A percentile compares a stretch with the other conserved stretches of the same genome.
phyloP scores from a whole-genome alignment of 2,329 filamentous ascomycete genomes.

The Leptographium procerum region DNA sequence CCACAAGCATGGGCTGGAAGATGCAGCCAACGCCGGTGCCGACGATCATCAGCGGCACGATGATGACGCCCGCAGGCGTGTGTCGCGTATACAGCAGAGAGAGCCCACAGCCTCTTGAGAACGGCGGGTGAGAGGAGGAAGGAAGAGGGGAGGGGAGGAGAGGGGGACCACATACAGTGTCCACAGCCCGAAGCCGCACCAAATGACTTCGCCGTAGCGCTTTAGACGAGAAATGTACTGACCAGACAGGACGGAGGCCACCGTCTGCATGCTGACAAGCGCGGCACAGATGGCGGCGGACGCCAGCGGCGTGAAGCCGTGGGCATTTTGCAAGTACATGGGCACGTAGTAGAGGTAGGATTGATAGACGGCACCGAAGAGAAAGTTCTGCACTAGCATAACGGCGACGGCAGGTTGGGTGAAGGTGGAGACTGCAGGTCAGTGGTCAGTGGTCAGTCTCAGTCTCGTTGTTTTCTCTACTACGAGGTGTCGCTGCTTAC shows the following conservation, averaged over 20 bases:
- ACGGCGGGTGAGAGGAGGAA: neutral
- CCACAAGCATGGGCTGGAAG: constrained; percentile 26
- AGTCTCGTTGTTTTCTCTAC: too few relatives aligned
- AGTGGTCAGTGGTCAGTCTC: neutral
- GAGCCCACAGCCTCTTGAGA: constrained; percentile 21
- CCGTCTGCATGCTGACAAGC: constrained; percentile 18
- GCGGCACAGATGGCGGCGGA: constrained; percentile 20
- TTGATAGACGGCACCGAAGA: constrained; percentile 10
- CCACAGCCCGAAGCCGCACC: constrained; percentile 23
- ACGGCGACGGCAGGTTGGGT: constrained; percentile 2
- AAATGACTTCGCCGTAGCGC: constrained; percentile 19
- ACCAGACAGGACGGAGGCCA: constrained; percentile 19
- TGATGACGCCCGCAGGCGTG: constrained; percentile 18
- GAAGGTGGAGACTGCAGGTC: constrained; percentile 8
- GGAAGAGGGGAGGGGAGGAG: neutral
- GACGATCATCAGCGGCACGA: constrained; percentile 20
- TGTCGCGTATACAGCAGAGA: constrained; percentile 16
- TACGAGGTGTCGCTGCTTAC: too few relatives aligned
- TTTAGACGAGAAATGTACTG: constrained; percentile 19
- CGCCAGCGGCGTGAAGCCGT: constrained; percentile 15
- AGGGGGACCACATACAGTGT: constrained; percentile 13
- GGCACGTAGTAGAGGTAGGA: constrained; percentile 12
- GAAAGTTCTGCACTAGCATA: constrained; percentile 9
- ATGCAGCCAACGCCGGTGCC: constrained; percentile 24
- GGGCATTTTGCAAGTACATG: constrained; percentile 22